These are phyloP conservation scores for Incumbomyces delicatus DNA, from an alignment of 2,329 filamentous ascomycete species.

Conservation along the genomic window DNA sequence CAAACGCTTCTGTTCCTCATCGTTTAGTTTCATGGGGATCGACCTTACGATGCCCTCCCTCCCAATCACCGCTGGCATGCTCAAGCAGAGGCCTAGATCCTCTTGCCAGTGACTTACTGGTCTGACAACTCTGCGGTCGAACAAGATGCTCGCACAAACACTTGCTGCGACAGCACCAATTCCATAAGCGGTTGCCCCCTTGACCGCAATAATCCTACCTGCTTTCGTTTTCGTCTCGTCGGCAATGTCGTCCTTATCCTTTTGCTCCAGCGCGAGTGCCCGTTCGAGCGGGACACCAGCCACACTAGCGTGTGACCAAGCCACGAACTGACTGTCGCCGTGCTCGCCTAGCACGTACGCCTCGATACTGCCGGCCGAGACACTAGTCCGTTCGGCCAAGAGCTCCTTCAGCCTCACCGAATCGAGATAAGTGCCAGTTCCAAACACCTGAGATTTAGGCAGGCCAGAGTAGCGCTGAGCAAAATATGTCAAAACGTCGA, in stretches of 20 bases:
- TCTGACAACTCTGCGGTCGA: conserved; percentile 38
- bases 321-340: conserved; percentile 39
- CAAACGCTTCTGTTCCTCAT: conserved; percentile 15
- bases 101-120: conserved; percentile 43
- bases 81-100: conserved; percentile 40
- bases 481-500: conserved; percentile 45
- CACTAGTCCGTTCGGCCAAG: conserved; percentile 16
- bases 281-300: conserved; percentile 33
- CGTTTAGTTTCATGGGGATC: conserved; percentile 16
- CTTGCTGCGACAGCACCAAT: conserved; percentile 40
- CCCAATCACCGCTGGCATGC: conserved; percentile 41
- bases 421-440: conserved; percentile 46
- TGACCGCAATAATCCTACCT: conserved; percentile 39
- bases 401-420: conserved; percentile 34
- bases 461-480: conserved; percentile 40
- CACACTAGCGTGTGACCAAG: conserved; percentile 38
- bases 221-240: conserved; percentile 39
- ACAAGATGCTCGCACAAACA: conserved; percentile 43
- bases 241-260: conserved; percentile 30
- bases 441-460: conserved; percentile 41
- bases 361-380: conserved; percentile 26
- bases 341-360: conserved; percentile 42
- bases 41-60: conserved; percentile 36
- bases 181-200: conserved; percentile 43
- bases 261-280: conserved; percentile 20